A percentile compares a stretch with the other conserved stretches of the same genome.
phyloP scores from a whole-genome alignment of 345 rosid genomes.

The Eucalyptus microcorys region DNA sequence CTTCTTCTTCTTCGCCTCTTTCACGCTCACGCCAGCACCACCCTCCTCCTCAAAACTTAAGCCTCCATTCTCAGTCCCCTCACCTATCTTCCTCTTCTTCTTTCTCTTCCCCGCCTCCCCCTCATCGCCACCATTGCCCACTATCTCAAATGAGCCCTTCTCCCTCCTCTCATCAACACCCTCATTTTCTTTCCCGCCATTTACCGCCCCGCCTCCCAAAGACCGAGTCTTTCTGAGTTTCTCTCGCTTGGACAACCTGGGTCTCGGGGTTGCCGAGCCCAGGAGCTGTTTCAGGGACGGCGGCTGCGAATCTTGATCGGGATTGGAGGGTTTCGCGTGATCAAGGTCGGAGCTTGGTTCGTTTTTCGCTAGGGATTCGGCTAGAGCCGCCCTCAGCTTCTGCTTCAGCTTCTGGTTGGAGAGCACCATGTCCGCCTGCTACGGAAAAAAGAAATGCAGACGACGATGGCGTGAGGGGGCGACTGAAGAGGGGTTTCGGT shows the following conservation, averaged over 20 bases:
- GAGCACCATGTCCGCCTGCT: constrained; percentile 37
- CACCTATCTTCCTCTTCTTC: not conserved
- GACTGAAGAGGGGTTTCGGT: not conserved
- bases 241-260: constrained; percentile 72
- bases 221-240: constrained; percentile 32
- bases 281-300: constrained; percentile 38
- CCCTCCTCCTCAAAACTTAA: not conserved
- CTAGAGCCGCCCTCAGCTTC: constrained; percentile 42
- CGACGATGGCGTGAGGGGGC: not conserved
- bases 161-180: not conserved
- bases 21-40: not conserved
- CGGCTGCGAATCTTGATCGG: constrained; percentile 14
- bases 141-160: constrained; percentile 3
- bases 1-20: not conserved
- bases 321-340: not conserved
- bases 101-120: not conserved
- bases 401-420: constrained; percentile 94
- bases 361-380: constrained; percentile 9
- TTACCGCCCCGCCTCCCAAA: not conserved
- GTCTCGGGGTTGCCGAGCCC: constrained; percentile 43
- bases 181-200: constrained; percentile 1
- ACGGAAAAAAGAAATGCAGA: not conserved
- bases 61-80: not conserved
- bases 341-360: not conserved
- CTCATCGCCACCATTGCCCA: not conserved